Conservation (phyloP, 148 eudicot species). For the Cornus controversa region DNA sequence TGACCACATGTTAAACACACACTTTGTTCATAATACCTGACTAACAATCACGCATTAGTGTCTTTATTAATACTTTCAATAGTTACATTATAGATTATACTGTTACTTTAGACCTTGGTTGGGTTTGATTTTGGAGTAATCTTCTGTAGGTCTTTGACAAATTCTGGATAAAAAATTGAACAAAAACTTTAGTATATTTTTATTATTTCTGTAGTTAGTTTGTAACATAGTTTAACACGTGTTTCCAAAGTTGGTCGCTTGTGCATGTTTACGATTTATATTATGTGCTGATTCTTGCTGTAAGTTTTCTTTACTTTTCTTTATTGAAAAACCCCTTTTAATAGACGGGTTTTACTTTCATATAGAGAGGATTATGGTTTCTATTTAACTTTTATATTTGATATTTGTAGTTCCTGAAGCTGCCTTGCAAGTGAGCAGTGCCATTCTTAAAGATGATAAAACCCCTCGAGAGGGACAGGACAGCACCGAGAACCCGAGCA, state of each 20-base stretch:
- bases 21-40: not conserved
- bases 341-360: not conserved
- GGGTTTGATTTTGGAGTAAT: not conserved
- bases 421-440: conserved; percentile 30
- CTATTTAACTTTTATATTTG: conserved; percentile 7
- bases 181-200: too few relatives aligned
- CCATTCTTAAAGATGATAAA: conserved; percentile 40
- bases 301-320: too few relatives aligned
- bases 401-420: conserved; percentile 39
- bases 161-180: not conserved
- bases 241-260: not conserved
- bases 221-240: not conserved
- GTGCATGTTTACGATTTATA: too few relatives aligned
- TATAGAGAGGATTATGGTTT: not conserved
- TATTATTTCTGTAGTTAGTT: not conserved
- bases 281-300: not conserved
- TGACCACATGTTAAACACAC: not conserved
- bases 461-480: too few relatives aligned
- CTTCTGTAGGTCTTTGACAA: not conserved
- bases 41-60: not conserved
- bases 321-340: too few relatives aligned
- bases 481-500: too few relatives aligned
- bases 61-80: not conserved
- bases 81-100: not conserved
- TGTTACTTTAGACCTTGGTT: not conserved